These are phyloP conservation scores for Xerocomus minutiporus DNA, from an alignment of 1,284 basidiomycete species.

Conservation along the genomic window DNA sequence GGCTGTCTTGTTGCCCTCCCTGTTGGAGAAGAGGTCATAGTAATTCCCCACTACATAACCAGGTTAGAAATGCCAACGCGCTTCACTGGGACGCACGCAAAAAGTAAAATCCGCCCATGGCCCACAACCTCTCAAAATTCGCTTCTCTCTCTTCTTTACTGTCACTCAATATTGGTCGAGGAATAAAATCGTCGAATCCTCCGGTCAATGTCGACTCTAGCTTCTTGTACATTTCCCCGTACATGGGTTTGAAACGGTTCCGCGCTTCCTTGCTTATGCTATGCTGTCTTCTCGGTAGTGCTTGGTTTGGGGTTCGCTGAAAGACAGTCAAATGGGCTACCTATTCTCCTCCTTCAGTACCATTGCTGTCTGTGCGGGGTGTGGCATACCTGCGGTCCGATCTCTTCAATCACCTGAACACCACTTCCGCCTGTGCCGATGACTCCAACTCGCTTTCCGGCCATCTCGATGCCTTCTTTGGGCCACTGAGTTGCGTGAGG, in stretches of 20 bases:
- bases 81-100: constrained; percentile 1
- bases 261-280: constrained; percentile 4
- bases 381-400: constrained; percentile 11
- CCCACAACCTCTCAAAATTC: constrained; percentile 14
- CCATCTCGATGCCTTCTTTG: constrained; percentile 5
- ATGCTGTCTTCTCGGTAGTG: constrained; percentile 14
- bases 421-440: constrained; percentile 17
- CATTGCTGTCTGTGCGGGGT: neutral
- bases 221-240: constrained; percentile 12
- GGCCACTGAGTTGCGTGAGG: constrained; percentile 14
- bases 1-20: neutral
- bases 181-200: neutral
- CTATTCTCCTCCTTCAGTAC: neutral
- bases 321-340: constrained; percentile 16
- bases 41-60: constrained; percentile 2
- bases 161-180: neutral
- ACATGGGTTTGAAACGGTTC: constrained; percentile 15
- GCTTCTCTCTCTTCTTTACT: constrained; percentile 10
- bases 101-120: constrained; percentile 8
- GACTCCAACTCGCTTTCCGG: constrained; percentile 11
- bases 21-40: neutral
- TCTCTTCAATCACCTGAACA: constrained; percentile 14
- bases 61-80: neutral
- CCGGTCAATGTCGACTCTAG: neutral
- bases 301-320: constrained; percentile 19